A percentile compares a stretch with the other conserved stretches of the same genome.
Evolutionary conservation across 345 rosid genomes (phyloP).

Genomic region (Camelina hispida): DNA sequence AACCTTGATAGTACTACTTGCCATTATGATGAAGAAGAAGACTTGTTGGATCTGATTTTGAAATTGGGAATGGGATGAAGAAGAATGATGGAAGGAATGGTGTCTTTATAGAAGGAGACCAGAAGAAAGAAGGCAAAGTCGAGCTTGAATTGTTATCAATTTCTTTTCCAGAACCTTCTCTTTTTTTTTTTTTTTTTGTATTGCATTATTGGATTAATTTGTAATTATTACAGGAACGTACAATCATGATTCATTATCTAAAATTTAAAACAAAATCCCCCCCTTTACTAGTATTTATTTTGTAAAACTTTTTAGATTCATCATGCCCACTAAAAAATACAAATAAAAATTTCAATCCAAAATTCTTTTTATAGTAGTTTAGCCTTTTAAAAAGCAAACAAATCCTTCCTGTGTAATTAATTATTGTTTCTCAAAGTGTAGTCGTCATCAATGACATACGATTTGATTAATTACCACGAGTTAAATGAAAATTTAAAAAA

Average conservation of each 20-base stretch:
- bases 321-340: too few species aligned
- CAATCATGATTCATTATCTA: too few species aligned
- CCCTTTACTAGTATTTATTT: too few species aligned
- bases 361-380: too few species aligned
- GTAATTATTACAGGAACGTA: too few species aligned
- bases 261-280: too few species aligned
- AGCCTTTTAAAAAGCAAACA: too few species aligned
- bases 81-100: background rate
- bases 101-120: conserved; percentile 30
- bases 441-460: background rate
- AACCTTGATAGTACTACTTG: conserved; percentile 45
- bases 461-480: background rate
- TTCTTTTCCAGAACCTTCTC: conserved; percentile 22
- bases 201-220: too few species aligned
- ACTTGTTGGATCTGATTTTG: conserved; percentile 6
- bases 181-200: background rate
- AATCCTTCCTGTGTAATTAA: too few species aligned
- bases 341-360: too few species aligned
- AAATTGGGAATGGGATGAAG: background rate
- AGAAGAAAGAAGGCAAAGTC: background rate
- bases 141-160: conserved; percentile 3
- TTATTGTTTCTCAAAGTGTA: too few species aligned
- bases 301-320: too few species aligned
- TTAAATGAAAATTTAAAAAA: background rate
- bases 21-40: conserved; percentile 42